Evolutionary conservation across 148 eudicot genomes (phyloP).

Genomic region (Selenicereus undatus): DNA sequence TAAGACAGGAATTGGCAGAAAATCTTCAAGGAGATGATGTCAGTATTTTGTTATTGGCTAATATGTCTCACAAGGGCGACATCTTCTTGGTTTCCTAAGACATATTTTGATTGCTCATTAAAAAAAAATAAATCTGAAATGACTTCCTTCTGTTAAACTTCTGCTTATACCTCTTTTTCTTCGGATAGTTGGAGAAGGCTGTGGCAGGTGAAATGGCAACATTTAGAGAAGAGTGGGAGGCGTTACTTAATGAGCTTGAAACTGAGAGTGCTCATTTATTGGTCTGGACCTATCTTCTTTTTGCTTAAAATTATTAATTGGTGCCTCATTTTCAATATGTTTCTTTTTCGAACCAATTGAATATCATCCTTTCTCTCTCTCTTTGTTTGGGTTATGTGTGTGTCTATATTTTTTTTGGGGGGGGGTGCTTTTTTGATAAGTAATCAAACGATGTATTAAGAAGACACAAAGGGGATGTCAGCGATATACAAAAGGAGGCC

Average conservation of each 20-base stretch:
- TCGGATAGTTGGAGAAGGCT: constrained; percentile 75
- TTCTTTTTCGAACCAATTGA: not conserved
- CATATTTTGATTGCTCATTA: too few species aligned
- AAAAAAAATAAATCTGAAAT: not conserved
- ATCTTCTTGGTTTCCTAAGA: too few species aligned
- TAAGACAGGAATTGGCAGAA: constrained; percentile 72
- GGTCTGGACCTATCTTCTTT: constrained; percentile 44
- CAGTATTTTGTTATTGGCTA: constrained; percentile 22
- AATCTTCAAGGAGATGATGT: constrained; percentile 69
- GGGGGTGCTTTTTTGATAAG: too few species aligned
- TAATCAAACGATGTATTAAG: too few species aligned
- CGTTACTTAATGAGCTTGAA: constrained; percentile 83
- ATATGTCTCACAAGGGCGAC: too few species aligned
- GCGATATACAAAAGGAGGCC: too few species aligned
- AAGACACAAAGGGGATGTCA: too few species aligned
- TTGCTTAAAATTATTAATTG: not conserved
- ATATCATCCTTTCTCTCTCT: not conserved
- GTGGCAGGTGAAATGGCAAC: constrained; percentile 80
- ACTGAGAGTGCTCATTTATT: constrained; percentile 80
- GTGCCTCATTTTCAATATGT: not conserved
- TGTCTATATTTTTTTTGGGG: too few species aligned
- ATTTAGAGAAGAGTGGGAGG: constrained; percentile 83
- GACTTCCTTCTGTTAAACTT: not conserved
- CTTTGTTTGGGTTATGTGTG: too few species aligned
- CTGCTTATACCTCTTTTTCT: constrained; percentile 23